phyloP scores from a whole-genome alignment of 2,329 filamentous ascomycete species.

The Sordariomycetes sp. region DNA sequence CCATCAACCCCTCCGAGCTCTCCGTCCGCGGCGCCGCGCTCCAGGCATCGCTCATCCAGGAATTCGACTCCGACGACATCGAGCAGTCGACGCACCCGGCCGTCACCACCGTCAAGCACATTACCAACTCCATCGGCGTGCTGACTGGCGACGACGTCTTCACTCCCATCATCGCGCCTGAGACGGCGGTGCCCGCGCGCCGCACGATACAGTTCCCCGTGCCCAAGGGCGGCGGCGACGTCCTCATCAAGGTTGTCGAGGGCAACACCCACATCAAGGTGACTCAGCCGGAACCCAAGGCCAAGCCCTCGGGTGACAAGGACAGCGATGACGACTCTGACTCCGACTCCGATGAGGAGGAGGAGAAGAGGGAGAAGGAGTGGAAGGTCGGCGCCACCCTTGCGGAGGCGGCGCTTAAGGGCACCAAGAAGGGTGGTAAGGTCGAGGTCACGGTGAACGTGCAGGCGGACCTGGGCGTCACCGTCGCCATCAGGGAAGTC shows the following conservation, averaged over 20 bases:
- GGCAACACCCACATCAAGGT: slow-evolving; percentile 87
- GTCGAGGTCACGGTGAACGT: slow-evolving; percentile 92
- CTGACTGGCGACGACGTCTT: slow-evolving; percentile 64
- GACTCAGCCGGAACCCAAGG: slow-evolving; percentile 73
- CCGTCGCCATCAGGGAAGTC: slow-evolving; percentile 73
- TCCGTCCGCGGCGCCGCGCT: slow-evolving; percentile 84
- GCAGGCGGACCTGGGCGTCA: slow-evolving; percentile 65
- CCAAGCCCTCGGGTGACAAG: slow-evolving; percentile 53
- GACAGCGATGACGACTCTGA: slow-evolving; percentile 55
- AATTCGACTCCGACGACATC: slow-evolving; percentile 89
- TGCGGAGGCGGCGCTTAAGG: slow-evolving; percentile 76
- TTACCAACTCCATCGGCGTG: slow-evolving; percentile 80
- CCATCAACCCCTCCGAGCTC: slow-evolving; percentile 91
- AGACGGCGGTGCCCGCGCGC: slow-evolving; percentile 84
- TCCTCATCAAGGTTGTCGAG: slow-evolving; percentile 81
- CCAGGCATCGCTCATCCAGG: slow-evolving; percentile 86
- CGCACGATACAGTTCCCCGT: slow-evolving; percentile 69
- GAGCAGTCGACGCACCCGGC: slow-evolving; percentile 92
- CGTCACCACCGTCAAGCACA: slow-evolving; percentile 88
- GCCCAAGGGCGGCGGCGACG: slow-evolving; percentile 73
- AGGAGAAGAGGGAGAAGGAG: slow-evolving; percentile 80
- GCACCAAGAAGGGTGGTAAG: slow-evolving; percentile 78
- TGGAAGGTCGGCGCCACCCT: slow-evolving; percentile 81
- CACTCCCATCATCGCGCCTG: slow-evolving; percentile 67
- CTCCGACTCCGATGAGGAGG: slow-evolving; percentile 60